phyloP scores from a whole-genome alignment of 352 stramenopile species.

The Pythium vanterpoolii region DNA sequence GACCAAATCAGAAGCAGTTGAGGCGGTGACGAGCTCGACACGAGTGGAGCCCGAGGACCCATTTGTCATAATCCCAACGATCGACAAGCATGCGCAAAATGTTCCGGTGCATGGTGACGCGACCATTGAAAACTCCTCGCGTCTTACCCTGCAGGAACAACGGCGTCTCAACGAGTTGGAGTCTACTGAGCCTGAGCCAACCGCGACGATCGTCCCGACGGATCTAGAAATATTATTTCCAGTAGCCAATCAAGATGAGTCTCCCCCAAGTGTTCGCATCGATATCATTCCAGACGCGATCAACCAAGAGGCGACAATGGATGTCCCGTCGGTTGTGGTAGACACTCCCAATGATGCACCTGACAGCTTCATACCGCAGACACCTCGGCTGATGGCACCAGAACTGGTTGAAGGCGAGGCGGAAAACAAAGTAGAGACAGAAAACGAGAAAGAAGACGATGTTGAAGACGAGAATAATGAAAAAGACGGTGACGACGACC shows the following conservation, averaged over 20 bases:
- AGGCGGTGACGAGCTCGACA: not conserved
- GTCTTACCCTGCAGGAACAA: too few relatives aligned
- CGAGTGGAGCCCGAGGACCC: constrained; percentile 2
- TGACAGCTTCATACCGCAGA: not conserved
- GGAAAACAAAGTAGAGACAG: not conserved
- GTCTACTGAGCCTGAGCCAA: not conserved
- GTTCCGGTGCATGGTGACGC: not conserved
- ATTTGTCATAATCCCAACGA: constrained; percentile 2
- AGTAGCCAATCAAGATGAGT: not conserved
- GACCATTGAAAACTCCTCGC: too few relatives aligned
- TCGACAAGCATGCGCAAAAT: not conserved
- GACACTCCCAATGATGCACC: not conserved
- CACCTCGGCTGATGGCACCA: not conserved
- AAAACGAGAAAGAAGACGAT: not conserved
- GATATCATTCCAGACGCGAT: not conserved
- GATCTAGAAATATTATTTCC: not conserved
- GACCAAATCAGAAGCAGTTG: not conserved
- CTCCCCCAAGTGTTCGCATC: not conserved
- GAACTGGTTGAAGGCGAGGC: not conserved
- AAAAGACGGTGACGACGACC: not conserved
- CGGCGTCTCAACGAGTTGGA: not conserved
- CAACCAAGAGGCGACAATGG: not conserved
- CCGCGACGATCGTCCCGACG: not conserved
- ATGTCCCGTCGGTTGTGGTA: not conserved
- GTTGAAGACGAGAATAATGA: not conserved